Evolutionary conservation across 495 filamentous ascomycete species (phyloP).

Genomic region (Bathelium albidoporum): DNA sequence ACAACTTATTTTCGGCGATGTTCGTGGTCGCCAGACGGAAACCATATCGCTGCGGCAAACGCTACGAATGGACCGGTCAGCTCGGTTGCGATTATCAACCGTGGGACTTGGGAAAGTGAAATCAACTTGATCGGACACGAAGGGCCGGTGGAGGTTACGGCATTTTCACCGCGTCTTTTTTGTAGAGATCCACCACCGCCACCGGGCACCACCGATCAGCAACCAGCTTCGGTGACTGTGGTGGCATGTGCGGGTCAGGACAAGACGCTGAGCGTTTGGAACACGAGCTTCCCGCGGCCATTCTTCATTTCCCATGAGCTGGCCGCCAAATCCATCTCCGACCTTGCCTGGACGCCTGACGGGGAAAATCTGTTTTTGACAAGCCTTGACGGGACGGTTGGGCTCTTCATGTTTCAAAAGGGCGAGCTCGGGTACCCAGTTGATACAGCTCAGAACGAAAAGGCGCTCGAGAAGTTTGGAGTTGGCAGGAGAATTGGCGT

Average conservation of each 20-base stretch:
- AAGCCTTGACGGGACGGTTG: constrained; percentile 78
- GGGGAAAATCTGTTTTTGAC: constrained; percentile 77
- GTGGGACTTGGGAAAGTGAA: constrained; percentile 86
- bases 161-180: constrained; percentile 89
- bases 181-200: constrained; percentile 48
- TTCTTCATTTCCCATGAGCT: constrained; percentile 82
- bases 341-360: constrained; percentile 91
- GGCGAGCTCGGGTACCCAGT: constrained; percentile 65
- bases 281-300: constrained; percentile 83
- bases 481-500: constrained; percentile 77
- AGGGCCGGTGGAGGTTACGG: constrained; percentile 91
- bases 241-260: constrained; percentile 96
- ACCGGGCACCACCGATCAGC: background rate
- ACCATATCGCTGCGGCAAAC: constrained; percentile 94
- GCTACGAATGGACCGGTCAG: constrained; percentile 94
- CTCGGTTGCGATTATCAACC: constrained; percentile 90
- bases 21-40: constrained; percentile 94
- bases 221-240: constrained; percentile 63
- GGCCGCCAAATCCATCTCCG: constrained; percentile 79
- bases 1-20: constrained; percentile 96
- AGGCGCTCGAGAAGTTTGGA: constrained; percentile 83
- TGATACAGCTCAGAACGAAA: constrained; percentile 80
- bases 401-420: constrained; percentile 60
- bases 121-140: constrained; percentile 97
- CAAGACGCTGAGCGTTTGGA: constrained; percentile 92